phyloP scores from a whole-genome alignment of 441 rosid species.

The Biscutella auriculata region DNA sequence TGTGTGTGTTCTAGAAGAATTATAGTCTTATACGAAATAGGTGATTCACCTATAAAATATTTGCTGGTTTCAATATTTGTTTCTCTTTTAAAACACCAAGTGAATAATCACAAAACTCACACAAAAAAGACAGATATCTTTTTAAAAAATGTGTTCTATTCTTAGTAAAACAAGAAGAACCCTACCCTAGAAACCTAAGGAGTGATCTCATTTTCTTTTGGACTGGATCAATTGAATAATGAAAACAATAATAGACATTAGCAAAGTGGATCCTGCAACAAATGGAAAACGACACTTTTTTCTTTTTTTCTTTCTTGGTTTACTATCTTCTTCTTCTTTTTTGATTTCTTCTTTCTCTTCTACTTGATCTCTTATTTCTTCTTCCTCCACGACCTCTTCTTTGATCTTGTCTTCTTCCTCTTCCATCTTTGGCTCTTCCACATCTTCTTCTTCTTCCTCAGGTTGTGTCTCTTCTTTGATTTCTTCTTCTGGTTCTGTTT shows the following conservation, averaged over 20 bases:
- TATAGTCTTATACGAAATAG: too few species aligned
- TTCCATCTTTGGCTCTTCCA: background rate
- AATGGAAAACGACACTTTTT: conserved; percentile 19
- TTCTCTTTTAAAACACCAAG: background rate
- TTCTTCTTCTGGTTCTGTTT: conserved; percentile 9
- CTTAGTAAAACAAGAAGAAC: background rate
- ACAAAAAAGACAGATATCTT: too few species aligned
- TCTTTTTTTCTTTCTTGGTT: conserved; percentile 15
- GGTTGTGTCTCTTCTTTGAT: conserved; percentile 6
- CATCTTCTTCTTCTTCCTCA: background rate
- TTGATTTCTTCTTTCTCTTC: conserved; percentile 1
- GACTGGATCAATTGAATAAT: conserved; percentile 38
- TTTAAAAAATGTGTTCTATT: background rate
- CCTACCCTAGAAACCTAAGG: background rate
- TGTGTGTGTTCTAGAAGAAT: too few species aligned
- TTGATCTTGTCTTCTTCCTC: conserved; percentile 10
- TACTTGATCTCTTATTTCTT: conserved; percentile 4
- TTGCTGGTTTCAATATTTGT: too few species aligned
- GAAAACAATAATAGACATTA: conserved; percentile 47
- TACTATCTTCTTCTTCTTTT: background rate
- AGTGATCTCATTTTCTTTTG: conserved; percentile 26
- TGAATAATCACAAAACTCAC: conserved; percentile 7
- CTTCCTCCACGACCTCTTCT: conserved; percentile 12
- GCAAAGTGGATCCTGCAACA: conserved; percentile 58
- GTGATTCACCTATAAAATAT: too few species aligned